These are phyloP conservation scores for Paratinospora sagittata DNA, from an alignment of 164 flowering plant species.

Conservation along the genomic window DNA sequence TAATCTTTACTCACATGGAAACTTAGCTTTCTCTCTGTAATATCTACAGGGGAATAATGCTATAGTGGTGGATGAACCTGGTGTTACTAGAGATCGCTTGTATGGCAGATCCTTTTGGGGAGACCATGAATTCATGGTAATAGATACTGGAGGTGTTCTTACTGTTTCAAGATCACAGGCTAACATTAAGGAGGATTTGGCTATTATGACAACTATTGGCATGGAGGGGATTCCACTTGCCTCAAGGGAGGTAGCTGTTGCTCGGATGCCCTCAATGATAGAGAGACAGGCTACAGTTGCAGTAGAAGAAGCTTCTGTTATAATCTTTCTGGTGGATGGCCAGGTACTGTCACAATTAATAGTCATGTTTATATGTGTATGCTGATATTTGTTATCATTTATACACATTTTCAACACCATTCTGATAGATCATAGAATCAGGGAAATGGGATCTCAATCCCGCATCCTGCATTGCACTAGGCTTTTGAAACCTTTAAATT, in stretches of 20 bases:
- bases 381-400: background rate
- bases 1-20: background rate
- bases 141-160: conserved; percentile 96
- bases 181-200: conserved; percentile 69
- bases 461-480: background rate
- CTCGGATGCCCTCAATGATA: conserved; percentile 95
- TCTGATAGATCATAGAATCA: background rate
- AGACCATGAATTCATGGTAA: conserved; percentile 80
- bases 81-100: conserved; percentile 96
- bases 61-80: conserved; percentile 98
- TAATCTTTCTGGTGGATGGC: conserved; percentile 92
- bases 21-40: conserved; percentile 7
- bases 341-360: conserved; percentile 44
- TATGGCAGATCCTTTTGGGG: conserved; percentile 97
- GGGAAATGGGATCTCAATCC: background rate
- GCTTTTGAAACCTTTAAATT: background rate
- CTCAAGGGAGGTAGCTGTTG: conserved; percentile 87
- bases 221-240: conserved; percentile 94
- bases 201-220: conserved; percentile 78
- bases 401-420: background rate
- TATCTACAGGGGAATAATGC: conserved; percentile 69
- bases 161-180: conserved; percentile 65
- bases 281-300: conserved; percentile 88
- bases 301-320: conserved; percentile 78
- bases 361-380: background rate